Base-by-base conservation (phyloP, 768 basidiomycete genomes). In the Rubroboletus satanas region DNA sequence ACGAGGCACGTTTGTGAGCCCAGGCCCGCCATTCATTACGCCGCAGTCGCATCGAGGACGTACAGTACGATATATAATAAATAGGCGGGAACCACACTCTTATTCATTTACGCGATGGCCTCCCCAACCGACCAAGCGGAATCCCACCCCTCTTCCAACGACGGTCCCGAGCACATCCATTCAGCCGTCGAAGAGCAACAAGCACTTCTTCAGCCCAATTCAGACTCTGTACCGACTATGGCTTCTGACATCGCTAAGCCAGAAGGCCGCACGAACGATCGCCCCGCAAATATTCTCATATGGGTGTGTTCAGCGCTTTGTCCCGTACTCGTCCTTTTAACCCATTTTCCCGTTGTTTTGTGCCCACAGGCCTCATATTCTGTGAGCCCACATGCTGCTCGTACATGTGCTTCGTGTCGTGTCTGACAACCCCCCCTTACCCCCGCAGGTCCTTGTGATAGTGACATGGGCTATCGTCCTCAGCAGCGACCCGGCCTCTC, bases 381-480 rank as follows among this genome's bases (percentile, higher is more conserved):
- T 10, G 68, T 70, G 55, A 55, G 70, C 31, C 33, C 26, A 17
- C 7, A 32, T 4, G 0, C 45, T 18, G 12, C 14, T 45, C 11
- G 3, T 11, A 17, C 28, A 6, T 8, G 11, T n/a, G n/a, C 18
- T 3, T 45, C 44, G 10, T 29, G 21, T 17, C 42, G 43, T 41
- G 31, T 57, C 57, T 57, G 36, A 58, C 35, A 11, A n/a, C n/a
- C 26, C 29, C n/a, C 9, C 21, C 2, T 45, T 32, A 44, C 10
- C 8, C 18, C 11, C 39, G 8, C 32, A 83, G 82, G 55, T 75
- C 28, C 70, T 80, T 45, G 65, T 70, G 12, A 32, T 69, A 3
- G 37, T 75, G 7, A 79, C 81, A 4, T 84, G 82, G 80, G 56
- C 62, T 14, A 66, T 72, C 51, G 62, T 83, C 42, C 57, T 84